Evolutionary conservation across 345 rosid species (phyloP).

Genomic region (Eucalyptus dawsonii): DNA sequence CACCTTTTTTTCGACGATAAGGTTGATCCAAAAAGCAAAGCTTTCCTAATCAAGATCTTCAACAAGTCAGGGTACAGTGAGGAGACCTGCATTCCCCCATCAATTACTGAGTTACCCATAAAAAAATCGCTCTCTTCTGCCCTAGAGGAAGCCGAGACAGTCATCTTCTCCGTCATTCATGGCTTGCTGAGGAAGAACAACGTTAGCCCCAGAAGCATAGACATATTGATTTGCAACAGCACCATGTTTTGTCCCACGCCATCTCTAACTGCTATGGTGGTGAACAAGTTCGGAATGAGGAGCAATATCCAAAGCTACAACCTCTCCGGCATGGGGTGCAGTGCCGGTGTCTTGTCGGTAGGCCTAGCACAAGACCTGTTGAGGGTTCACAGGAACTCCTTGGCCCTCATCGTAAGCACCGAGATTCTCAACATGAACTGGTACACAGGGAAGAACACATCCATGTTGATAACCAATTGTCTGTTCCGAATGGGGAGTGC

Average conservation of each 20-base stretch:
- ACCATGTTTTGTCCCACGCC: slow-evolving; percentile 46
- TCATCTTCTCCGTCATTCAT: slow-evolving; percentile 28
- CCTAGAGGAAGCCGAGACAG: slow-evolving; percentile 25
- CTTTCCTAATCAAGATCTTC: slow-evolving; percentile 33
- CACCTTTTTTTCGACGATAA: slow-evolving; percentile 21
- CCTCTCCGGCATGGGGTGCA: slow-evolving; percentile 66
- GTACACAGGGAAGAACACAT: slow-evolving; percentile 37
- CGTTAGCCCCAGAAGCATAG: slow-evolving; percentile 28
- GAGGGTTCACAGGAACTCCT: slow-evolving; percentile 25
- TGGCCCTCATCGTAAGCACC: slow-evolving; percentile 43
- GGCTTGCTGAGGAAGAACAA: slow-evolving; percentile 28
- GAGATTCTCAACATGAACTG: slow-evolving; percentile 33
- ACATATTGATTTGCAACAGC: slow-evolving; percentile 41
- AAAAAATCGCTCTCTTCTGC: slow-evolving; percentile 18
- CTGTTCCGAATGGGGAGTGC: slow-evolving; percentile 70
- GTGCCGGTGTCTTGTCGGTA: slow-evolving; percentile 42
- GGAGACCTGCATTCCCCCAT: slow-evolving; percentile 40
- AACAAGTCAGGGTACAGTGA: slow-evolving; percentile 49
- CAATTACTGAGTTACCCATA: slow-evolving; percentile 27
- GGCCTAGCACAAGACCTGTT: slow-evolving; percentile 49
- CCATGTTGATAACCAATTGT: slow-evolving; percentile 56
- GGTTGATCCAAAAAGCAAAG: slow-evolving; percentile 30
- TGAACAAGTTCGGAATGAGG: slow-evolving; percentile 40
- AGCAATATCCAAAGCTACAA: slow-evolving; percentile 51
- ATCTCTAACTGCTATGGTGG: slow-evolving; percentile 44